Percentiles rank a stretch among this genome's conserved stretches.
Evolutionary conservation across 495 filamentous ascomycete genomes (phyloP).

Genomic region (Penicillium flavigenum): DNA sequence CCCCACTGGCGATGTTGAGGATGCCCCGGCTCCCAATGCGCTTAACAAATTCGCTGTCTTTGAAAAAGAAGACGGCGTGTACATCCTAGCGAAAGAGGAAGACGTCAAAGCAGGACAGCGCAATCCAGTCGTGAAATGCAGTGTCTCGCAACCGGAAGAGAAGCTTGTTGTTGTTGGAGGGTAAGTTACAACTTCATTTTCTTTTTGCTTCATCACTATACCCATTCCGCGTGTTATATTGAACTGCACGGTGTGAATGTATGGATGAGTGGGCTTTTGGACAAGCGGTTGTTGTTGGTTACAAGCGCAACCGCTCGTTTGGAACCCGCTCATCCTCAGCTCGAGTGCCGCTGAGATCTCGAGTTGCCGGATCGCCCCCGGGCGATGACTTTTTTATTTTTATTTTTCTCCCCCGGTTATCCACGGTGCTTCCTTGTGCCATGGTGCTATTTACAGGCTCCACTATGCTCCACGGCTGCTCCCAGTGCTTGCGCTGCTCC

Average conservation of each 20-base stretch:
- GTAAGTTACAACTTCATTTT: conserved; percentile 35
- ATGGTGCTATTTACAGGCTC: no score
- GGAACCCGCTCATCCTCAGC: not conserved
- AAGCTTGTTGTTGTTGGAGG: conserved; percentile 87
- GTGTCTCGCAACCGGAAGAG: conserved; percentile 54
- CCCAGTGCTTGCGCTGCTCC: no score
- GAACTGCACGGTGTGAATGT: not conserved
- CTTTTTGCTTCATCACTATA: not conserved
- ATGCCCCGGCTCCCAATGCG: conserved; percentile 84
- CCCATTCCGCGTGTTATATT: not conserved
- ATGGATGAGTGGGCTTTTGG: not conserved
- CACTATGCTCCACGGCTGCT: no score
- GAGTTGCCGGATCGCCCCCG: not conserved
- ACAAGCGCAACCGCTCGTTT: not conserved
- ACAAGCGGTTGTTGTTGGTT: not conserved
- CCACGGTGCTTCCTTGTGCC: no score
- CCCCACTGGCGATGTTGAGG: conserved; percentile 87
- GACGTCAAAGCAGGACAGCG: conserved; percentile 76
- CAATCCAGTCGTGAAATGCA: conserved; percentile 70
- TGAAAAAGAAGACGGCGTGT: conserved; percentile 78
- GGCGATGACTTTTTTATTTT: not conserved
- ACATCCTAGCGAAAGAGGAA: conserved; percentile 76
- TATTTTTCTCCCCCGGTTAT: no score
- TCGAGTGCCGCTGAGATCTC: not conserved
- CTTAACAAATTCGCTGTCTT: conserved; percentile 75